Evolutionary conservation across 495 filamentous ascomycete species (phyloP), one percentile per base, ranked within the genome.

Genomic region (Penicillium turbatum): DNA sequence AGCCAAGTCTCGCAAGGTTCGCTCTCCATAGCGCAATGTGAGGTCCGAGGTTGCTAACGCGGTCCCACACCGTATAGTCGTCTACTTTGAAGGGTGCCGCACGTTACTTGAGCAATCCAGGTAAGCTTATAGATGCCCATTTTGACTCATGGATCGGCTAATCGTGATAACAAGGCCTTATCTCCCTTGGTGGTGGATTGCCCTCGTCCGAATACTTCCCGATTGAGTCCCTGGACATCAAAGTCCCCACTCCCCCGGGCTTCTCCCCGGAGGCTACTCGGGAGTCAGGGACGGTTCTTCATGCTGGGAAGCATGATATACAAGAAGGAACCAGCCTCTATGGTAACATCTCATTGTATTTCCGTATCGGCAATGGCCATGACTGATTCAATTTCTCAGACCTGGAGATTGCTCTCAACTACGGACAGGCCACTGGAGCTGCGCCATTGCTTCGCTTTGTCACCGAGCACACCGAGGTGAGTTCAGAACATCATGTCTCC

Each of bases 201-300:
- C 93, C 93, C 9, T 90, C 88, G 27, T 79, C 86, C 48, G 85
- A 90, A 67, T 88, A 93, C 76, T 97, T 98, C 66, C 95, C 93
- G 36, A 82, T 92, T 59, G 81, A 89, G 54, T 70, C 82, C 40
- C 69, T 91, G 36, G 73, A 77, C 15, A 55, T 89, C 65, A 88
- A 88, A 64, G 82, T 91, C 19, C 88, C 88, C 13, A 70, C 59
- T 21, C 73, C 70, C 48, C 88, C 77, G 21, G 78, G 82, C 52
- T 96, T 95, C 68, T 80, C 83, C 7, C 83, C 90, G 47, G 71
- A 79, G 32, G 84, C 81, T 27, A 86, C 82, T 9, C 65, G 67
- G 37, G 48, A 75, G 27, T 71, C 71, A 0, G 86, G 85, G 6
- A 63, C 75, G 2, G 67, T 75, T n/a, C 52, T 90, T 41, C 77